A percentile compares a stretch with the other conserved stretches of the same genome.
Conservation (phyloP, 345 rosid genomes). For the Syzygium aromaticum region DNA sequence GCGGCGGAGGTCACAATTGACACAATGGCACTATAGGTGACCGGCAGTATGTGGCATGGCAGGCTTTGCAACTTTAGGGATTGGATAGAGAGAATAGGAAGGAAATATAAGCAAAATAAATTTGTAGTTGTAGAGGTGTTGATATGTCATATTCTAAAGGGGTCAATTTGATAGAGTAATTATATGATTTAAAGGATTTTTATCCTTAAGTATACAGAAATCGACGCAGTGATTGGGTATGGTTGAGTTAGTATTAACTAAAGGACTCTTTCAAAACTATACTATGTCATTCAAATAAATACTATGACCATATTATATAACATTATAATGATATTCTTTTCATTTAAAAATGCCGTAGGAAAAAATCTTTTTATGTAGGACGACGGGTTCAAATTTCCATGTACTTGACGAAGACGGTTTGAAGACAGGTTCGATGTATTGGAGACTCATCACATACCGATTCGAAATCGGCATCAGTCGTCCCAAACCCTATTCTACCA, state of each 20-base stretch:
- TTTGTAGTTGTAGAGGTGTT: background rate
- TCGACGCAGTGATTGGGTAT: background rate
- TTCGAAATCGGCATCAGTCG: background rate
- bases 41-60: background rate
- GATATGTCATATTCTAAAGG: background rate
- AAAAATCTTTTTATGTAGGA: background rate
- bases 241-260: background rate
- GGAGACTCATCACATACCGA: background rate
- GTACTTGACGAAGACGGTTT: background rate
- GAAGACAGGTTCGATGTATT: background rate
- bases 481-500: background rate
- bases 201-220: background rate
- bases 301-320: background rate
- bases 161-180: background rate
- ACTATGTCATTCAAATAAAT: background rate
- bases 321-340: background rate
- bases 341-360: background rate
- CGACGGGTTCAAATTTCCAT: background rate
- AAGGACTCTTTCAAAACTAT: background rate
- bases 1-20: background rate
- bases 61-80: background rate
- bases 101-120: background rate
- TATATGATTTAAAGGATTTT: background rate
- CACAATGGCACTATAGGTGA: background rate
- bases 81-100: background rate